Conservation (phyloP, 495 filamentous ascomycete species). For the Penicillium psychrofluorescens region DNA sequence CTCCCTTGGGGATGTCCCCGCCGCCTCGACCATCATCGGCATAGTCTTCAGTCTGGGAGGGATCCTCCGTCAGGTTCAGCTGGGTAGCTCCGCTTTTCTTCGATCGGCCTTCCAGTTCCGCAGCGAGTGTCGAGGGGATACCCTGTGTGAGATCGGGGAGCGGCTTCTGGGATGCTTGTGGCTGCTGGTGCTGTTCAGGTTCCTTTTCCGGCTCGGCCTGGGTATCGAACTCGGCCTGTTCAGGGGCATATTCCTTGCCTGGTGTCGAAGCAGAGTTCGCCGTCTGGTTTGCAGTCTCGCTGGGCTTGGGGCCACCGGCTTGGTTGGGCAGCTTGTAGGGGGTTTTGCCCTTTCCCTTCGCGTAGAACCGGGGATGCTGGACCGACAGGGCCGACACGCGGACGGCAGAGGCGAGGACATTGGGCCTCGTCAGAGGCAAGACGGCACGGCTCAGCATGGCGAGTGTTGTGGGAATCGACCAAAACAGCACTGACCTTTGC, state of each 20-base stretch:
- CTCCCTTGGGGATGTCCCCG: constrained; percentile 65
- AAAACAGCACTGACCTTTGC: too few species aligned
- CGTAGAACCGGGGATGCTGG: constrained; percentile 37
- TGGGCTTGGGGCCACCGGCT: too few species aligned
- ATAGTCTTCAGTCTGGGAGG: constrained; percentile 38
- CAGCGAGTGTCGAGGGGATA: constrained; percentile 75
- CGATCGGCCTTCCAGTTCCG: constrained; percentile 56
- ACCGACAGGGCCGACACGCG: constrained; percentile 26
- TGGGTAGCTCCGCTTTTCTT: constrained; percentile 31
- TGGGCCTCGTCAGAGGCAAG: constrained; percentile 39
- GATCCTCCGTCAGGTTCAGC: constrained; percentile 54
- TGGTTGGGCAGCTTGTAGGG: constrained; percentile 4
- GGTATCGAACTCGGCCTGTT: constrained; percentile 40
- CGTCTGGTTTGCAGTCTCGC: too few species aligned
- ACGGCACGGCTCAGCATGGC: constrained; percentile 42
- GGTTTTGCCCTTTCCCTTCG: constrained; percentile 40
- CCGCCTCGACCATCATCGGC: constrained; percentile 41
- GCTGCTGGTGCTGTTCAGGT: constrained; percentile 20
- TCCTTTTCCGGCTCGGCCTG: constrained; percentile 30
- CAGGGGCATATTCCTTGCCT: constrained; percentile 26
- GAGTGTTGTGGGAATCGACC: neutral
- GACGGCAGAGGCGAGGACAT: constrained; percentile 30
- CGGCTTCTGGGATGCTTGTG: constrained; percentile 35
- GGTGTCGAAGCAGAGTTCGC: constrained; percentile 2
- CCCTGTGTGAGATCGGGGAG: constrained; percentile 86